Evolutionary conservation across 306 rosid genomes (phyloP).

Genomic region (Begonia peltatifolia): DNA sequence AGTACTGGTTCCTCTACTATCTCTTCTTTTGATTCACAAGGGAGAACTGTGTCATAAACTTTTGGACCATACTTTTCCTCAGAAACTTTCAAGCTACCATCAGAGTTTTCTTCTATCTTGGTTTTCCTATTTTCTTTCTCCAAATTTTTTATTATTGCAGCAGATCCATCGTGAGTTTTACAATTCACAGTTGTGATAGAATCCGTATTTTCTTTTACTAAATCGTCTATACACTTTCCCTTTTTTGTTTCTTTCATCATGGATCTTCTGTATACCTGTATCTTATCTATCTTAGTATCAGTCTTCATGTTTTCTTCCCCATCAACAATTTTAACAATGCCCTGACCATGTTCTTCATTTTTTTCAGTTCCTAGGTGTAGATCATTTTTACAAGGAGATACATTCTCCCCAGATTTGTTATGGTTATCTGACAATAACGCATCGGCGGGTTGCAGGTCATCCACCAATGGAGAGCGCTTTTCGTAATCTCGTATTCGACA

Average conservation of each 20-base stretch:
- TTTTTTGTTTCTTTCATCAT: slow-evolving; percentile 48
- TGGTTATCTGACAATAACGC: slow-evolving; percentile 32
- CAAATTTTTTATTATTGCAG: slow-evolving; percentile 30
- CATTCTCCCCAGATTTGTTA: slow-evolving; percentile 33
- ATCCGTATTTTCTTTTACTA: slow-evolving; percentile 22
- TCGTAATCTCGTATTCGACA: slow-evolving; percentile 60
- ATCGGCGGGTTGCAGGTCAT: slow-evolving; percentile 33
- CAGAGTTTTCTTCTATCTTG: slow-evolving; percentile 23
- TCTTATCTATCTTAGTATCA: slow-evolving; percentile 33
- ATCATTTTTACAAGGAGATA: slow-evolving; percentile 41
- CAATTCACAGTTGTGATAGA: slow-evolving; percentile 21
- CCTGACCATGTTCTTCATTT: slow-evolving; percentile 31
- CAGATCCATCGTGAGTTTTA: slow-evolving; percentile 36
- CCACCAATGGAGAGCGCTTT: slow-evolving; percentile 25
- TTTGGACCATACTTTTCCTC: slow-evolving; percentile 30
- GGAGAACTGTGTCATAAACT: slow-evolving; percentile 25
- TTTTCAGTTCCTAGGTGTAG: slow-evolving; percentile 34
- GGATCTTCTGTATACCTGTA: slow-evolving; percentile 69
- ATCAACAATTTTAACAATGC: slow-evolving; percentile 25
- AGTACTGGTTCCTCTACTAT: slow-evolving; percentile 30
- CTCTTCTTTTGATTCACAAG: slow-evolving; percentile 26
- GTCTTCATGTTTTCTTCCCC: slow-evolving; percentile 35
- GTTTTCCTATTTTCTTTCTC: slow-evolving; percentile 29
- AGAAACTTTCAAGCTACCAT: slow-evolving; percentile 23
- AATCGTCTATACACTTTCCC: slow-evolving; percentile 30